Percentiles rank a stretch among this genome's conserved stretches.
These are phyloP conservation scores for Cyclotella distinguenda DNA, from an alignment of 108 stramenopile genomes.

Conservation along the genomic window DNA sequence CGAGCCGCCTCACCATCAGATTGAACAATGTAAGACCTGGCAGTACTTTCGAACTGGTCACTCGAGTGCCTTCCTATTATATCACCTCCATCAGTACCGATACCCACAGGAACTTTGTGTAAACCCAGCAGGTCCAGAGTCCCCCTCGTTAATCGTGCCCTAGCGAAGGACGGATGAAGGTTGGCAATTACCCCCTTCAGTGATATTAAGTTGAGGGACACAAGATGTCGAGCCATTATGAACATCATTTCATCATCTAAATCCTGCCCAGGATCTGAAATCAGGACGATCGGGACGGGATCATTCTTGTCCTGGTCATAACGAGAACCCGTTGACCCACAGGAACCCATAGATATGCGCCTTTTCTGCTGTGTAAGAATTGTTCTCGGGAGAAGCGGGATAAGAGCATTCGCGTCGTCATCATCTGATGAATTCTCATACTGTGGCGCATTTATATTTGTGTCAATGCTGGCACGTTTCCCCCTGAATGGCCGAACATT, in stretches of 20 bases:
- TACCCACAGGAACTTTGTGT: slow-evolving; percentile 45
- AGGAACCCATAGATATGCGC: background rate
- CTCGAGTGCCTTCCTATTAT: slow-evolving; percentile 26
- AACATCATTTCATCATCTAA: slow-evolving; percentile 57
- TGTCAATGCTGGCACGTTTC: slow-evolving; percentile 5
- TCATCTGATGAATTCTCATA: background rate
- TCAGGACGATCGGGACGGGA: slow-evolving; percentile 41
- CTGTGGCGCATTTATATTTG: slow-evolving; percentile 4
- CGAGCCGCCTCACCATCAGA: slow-evolving; percentile 46
- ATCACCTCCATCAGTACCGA: slow-evolving; percentile 51
- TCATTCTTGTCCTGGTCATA: background rate
- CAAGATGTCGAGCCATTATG: slow-evolving; percentile 44
- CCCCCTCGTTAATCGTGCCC: slow-evolving; percentile 45
- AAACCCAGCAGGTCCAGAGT: slow-evolving; percentile 46
- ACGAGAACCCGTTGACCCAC: background rate
- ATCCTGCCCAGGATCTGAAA: slow-evolving; percentile 52
- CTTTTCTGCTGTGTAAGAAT: slow-evolving; percentile 2
- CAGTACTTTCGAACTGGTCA: slow-evolving; percentile 43
- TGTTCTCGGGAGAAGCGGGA: background rate
- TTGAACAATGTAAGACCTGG: slow-evolving; percentile 41
- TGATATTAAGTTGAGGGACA: slow-evolving; percentile 31
- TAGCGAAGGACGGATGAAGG: slow-evolving; percentile 44
- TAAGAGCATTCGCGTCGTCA: background rate
- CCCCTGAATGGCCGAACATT: background rate
- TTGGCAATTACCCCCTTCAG: slow-evolving; percentile 43